Base-by-base conservation (phyloP, 768 basidiomycete genomes). In the Hemileccinum impolitum region DNA sequence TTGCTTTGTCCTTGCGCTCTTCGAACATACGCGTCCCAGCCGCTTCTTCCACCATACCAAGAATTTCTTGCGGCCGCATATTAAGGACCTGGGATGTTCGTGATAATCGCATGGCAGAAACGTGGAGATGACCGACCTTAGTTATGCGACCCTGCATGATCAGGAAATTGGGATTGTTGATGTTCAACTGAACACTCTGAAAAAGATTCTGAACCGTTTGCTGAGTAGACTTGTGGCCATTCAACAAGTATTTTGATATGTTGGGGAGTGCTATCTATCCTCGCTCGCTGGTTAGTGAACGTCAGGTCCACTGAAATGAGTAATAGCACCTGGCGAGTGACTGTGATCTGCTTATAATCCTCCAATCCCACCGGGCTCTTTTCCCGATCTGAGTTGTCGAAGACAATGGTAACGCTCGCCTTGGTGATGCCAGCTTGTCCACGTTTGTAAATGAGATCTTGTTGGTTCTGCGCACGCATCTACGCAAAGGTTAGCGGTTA, bases 121-220 rank as follows among this genome's bases (percentile, higher is more conserved):
- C 46, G 9, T 12, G 39, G 36, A 41, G 35, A 10, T 18, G 21
- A 57, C 69, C 35, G 28, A 89, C 94, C 74, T 98, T 99, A 11
- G 96, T 99, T 65, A 99, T 99, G 43, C 94, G 90, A 25, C 96
- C 95, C 70, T 99, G 96, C 95, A 98, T 98, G 66, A 98, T 97
- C 50, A 99, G 78, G 73, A 98, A 98, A 66, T 98, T 98, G 38
- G 96, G 96, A 69, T 97, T 97, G 72, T 98, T 99, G 78, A 99
- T 98, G 65, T 98, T 98, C 56, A 99, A 81, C 67, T 96, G 94
- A 1, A 99, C 94, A 35, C 90, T 87, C 64, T 98, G 96, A 62
- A 99, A 98, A 13, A 98, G 75, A 25, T 84, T 87, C 61, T 96
- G 96, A 0, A 99, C 80, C 1, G 74, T 76, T 45, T 88, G 82